Evolutionary conservation across 306 rosid genomes (phyloP), one percentile per base, ranked within the genome.

Genomic region (Dalbergia cultrata): DNA sequence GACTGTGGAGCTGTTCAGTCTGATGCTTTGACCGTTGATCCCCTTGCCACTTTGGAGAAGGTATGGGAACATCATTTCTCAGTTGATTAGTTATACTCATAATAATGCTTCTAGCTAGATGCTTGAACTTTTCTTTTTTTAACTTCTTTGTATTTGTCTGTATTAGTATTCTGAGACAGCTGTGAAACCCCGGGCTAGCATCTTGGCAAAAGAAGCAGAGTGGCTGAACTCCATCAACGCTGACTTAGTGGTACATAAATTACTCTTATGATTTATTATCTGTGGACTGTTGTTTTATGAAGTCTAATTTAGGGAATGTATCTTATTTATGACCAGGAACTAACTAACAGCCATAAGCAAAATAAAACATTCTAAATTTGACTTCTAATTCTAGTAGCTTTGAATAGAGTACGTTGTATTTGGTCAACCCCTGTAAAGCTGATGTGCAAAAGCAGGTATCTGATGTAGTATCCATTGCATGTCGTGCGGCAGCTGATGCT

Each of bases 1-100:
- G 97, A 96, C 73, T 93, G 98, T 84, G 99, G 99, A 75, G 98
- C 99, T 43, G 98, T 93, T 85, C 99, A 96, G 88, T 90, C 94
- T 0, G 98, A 95, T 87, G 99, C 99, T 17, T 87, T 95, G 76
- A 95, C 99, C 0, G 99, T 95, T 0, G 98, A 95, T 87, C 98
- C 98, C 58, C 94, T 95, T 69, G 99, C 98, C 6, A 91, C 99
- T 41, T 87, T 95, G 90, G 91, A 87, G 81, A 93, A 90, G 98
- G 99, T 95, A 85, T 50, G 34, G 31, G 39, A 58, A 41, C 49
- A 31, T 10, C 64, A 49, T 73, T 72, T 47, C 47, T 34, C 19
- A 45, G 64, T 67, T 18, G 64, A 68, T 67, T 79, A 9, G 49
- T 58, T 75, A 56, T 73, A 44, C 47, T 13, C 47, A 33, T 44